Evolutionary conservation across 805 yeast species (phyloP), one percentile per base, ranked within the genome.

Genomic region (Grigorovia yakushimaensis): DNA sequence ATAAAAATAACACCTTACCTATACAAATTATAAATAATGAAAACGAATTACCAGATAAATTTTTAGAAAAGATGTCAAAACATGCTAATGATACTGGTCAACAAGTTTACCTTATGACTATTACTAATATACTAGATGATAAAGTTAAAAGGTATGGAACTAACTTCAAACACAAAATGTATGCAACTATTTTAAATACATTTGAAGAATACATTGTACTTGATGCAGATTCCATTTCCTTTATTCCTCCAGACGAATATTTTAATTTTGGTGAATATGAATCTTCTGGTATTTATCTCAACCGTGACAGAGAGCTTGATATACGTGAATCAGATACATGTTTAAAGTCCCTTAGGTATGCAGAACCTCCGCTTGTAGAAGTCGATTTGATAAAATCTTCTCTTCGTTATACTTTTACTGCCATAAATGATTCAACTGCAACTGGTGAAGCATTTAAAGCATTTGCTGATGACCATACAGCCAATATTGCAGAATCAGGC

Each of bases 201-300:
- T 78, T 78, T 53, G 67, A 71, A 45, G 76, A 77, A 51, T 64
- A 71, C 36, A 60, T 78, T 9, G 62, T 78, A 24, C 47, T 78
- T 24, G 83, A 78, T 57, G 73, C 79, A 2, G 82, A 78, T 56
- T 64, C 74, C 0, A 74, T 76, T 2, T 63, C 74, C 1, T 58
- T 73, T 38, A 60, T 69, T 1, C 73, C 75, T 47, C 50, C 67
- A 1, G 67, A 70, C 1, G 57, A 62, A 2, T 59, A 55, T 13
- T 60, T 68, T 30, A 39, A 49, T 2, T 42, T 21, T 10, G 20
- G 30, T 17, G 56, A 51, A 35, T 57, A 57, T 41, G 27, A 37
- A 66, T 53, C 46, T 51, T 21, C 51, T 22, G 56, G 56, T 23
- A 10, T 38, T 6, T 38, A 19, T 17, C 20, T 38, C 15, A 20